Base-by-base conservation (phyloP, 768 basidiomycete species). In the Lactifluus subvellereus region DNA sequence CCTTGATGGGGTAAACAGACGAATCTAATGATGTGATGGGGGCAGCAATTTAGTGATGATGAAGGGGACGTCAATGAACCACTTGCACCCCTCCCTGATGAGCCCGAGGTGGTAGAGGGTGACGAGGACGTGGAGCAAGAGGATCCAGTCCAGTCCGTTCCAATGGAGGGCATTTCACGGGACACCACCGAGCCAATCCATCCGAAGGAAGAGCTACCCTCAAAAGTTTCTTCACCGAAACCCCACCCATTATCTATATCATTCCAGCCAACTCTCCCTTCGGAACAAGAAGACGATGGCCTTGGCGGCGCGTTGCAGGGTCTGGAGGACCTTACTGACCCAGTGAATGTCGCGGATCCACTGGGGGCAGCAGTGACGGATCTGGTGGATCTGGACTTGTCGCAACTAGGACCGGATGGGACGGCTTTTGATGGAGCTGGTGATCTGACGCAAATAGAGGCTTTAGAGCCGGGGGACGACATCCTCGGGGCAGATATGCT, bases 41-140 rank as follows among this genome's bases (percentile, higher is more conserved):
- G 40, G 57, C 65, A 94, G 91, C 88, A 91, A 80, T 94, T 93
- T 69, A 91, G 88, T 69, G 91, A 93, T 69, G 89, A 92, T 62
- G 91, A 93, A 69, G 88, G 82, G 55, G 87, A 85, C 65, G 82
- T 77, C 0, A 89, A 93, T 67, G 88, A 89, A 69, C 89, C 90
- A 14, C 79, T 93, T 30, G 91, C 84, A 1, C 91, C 91, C 18
- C 77, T 93, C 48, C 91, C 89, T 5, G 82, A 83, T 60, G 90
- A 91, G 67, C 82, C 85, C 30, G 90, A 92, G 71, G 82, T 83
- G 8, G 84, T 83, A 0, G 91, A 91, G 38, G 82, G 78, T n/a
- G 82, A 88, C 55, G 89, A 90, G 52, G 89, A 91, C 59, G 79
- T 86, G 72, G 87, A 89, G 59, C 81, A 84, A 64, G 89, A 89